These are phyloP conservation scores for Salix arbutifolia DNA, from an alignment of 345 rosid genomes.

Conservation along the genomic window DNA sequence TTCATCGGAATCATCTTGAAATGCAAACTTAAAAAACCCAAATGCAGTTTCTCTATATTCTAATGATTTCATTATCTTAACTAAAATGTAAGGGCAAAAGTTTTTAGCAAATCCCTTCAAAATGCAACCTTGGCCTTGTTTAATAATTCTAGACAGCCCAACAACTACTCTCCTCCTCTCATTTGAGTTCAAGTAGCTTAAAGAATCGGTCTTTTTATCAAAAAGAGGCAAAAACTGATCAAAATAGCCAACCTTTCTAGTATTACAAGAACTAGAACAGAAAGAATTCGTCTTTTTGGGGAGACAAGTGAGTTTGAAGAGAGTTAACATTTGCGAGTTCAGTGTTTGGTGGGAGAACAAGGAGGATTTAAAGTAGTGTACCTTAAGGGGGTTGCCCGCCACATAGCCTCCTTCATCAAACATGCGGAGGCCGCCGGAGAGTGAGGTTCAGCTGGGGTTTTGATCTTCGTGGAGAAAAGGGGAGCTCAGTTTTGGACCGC, in stretches of 20 bases:
- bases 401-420: constrained; percentile 6
- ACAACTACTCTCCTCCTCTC: constrained; percentile 53
- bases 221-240: constrained; percentile 43
- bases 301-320: neutral
- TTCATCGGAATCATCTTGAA: constrained; percentile 39
- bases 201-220: constrained; percentile 11
- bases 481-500: too few relatives aligned
- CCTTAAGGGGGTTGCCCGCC: constrained; percentile 6
- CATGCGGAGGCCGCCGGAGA: constrained; percentile 6
- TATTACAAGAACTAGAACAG: constrained; percentile 9
- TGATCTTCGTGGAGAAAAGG: neutral
- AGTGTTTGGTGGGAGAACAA: neutral
- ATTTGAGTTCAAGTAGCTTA: constrained; percentile 35
- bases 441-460: neutral
- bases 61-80: constrained; percentile 41
- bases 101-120: constrained; percentile 32
- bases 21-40: constrained; percentile 57
- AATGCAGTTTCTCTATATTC: constrained; percentile 44
- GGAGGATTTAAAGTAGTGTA: neutral
- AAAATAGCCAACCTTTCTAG: constrained; percentile 21
- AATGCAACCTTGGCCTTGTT: constrained; percentile 25
- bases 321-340: neutral
- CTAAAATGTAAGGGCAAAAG: constrained; percentile 45
- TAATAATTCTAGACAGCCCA: constrained; percentile 45
- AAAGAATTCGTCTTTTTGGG: neutral